Percentiles rank a stretch among this genome's conserved stretches.
Conservation (phyloP, 768 basidiomycete species). For the Wakefieldia striispora region DNA sequence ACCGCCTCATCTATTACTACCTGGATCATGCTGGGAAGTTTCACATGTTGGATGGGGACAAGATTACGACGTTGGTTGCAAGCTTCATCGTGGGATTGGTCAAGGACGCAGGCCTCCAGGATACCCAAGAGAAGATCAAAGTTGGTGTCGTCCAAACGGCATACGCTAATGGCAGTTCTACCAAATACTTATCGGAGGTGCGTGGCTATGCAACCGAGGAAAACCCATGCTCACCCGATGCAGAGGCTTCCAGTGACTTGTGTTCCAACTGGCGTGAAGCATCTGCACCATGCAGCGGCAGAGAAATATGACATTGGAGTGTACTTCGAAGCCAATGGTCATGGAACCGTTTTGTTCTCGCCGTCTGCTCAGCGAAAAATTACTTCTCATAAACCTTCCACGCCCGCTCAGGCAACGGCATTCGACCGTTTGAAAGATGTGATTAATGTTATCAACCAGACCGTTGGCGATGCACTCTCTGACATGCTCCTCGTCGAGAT, state of each 20-base stretch:
- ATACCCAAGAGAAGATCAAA: conserved; percentile 49
- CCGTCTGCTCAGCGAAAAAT: conserved; percentile 64
- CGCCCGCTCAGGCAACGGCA: conserved; percentile 79
- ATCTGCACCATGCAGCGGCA: conserved; percentile 96
- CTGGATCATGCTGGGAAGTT: conserved; percentile 75
- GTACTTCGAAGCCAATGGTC: conserved; percentile 99
- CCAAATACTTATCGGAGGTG: conserved; percentile 84
- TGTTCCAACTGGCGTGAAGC: conserved; percentile 95
- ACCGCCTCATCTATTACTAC: conserved; percentile 95
- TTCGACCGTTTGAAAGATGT: conserved; percentile 75
- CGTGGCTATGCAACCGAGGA: conserved; percentile 18
- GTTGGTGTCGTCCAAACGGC: conserved; percentile 98
- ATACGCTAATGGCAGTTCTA: conserved; percentile 97
- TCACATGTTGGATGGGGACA: conserved; percentile 96
- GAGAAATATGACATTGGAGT: conserved; percentile 92
- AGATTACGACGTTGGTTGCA: conserved; percentile 92
- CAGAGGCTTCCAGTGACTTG: conserved; percentile 94
- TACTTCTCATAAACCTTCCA: conserved; percentile 63
- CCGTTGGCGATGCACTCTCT: conserved; percentile 94
- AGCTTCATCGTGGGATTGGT: conserved; percentile 91
- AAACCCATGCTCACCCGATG: conserved; percentile 6
- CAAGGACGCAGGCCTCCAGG: conserved; percentile 77
- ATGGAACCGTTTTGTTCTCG: conserved; percentile 96
- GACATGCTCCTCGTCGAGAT: conserved; percentile 95
- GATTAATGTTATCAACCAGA: conserved; percentile 90